These are phyloP conservation scores for Cercospora sp. DNA, from an alignment of 2,329 filamentous ascomycete species.

Conservation along the genomic window DNA sequence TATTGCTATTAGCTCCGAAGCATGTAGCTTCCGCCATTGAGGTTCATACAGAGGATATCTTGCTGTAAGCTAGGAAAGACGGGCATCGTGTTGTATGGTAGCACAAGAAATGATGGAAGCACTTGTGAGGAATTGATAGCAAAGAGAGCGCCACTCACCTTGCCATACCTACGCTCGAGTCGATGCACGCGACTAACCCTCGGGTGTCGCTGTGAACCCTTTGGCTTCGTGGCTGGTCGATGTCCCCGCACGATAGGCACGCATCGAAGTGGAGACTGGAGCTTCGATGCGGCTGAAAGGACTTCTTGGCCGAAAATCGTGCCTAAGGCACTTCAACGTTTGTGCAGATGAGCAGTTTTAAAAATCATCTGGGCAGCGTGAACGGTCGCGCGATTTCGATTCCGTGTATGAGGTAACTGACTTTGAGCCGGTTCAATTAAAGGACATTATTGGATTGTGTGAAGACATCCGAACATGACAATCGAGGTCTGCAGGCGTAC, in stretches of 20 bases:
- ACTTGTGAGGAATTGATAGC: background rate
- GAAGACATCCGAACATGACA: background rate
- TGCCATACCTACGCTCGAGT: background rate
- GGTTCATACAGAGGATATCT: slow-evolving; percentile 27
- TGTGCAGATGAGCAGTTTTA: background rate
- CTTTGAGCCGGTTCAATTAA: background rate
- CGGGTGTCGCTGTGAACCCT: slow-evolving; percentile 11
- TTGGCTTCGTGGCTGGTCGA: background rate
- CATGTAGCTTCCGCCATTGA: background rate
- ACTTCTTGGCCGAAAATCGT: background rate
- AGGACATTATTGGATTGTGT: background rate
- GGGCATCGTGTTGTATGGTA: slow-evolving; percentile 17
- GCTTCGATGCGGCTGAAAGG: slow-evolving; percentile 2
- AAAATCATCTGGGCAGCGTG: background rate
- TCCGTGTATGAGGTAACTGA: background rate
- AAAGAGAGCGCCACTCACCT: slow-evolving; percentile 1
- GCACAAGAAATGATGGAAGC: background rate
- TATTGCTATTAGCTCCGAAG: slow-evolving; percentile 31
- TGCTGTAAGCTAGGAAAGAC: slow-evolving; percentile 29
- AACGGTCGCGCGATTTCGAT: background rate
- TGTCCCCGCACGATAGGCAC: slow-evolving; percentile 6
- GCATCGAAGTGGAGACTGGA: background rate
- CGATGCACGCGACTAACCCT: slow-evolving; percentile 9
- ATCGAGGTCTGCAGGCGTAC: background rate
- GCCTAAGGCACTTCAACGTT: background rate